Evolutionary conservation across 176 grass and related monocot species (phyloP).

Genomic region (Rhipidocladum racemiflorum): DNA sequence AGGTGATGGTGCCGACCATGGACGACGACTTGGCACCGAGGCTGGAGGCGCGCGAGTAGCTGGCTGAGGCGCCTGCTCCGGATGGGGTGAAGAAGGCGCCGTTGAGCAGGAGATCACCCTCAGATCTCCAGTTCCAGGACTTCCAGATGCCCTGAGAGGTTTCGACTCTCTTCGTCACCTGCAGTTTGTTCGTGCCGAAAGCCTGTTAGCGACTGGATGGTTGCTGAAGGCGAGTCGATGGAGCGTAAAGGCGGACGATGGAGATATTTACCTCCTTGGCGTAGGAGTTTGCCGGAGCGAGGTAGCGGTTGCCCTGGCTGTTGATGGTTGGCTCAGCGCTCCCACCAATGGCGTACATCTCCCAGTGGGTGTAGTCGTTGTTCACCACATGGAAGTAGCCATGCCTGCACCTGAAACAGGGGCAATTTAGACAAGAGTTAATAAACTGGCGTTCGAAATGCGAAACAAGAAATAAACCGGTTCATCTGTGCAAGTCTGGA

Average conservation of each 20-base stretch:
- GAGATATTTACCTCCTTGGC: conserved; percentile 49
- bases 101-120: conserved; percentile 74
- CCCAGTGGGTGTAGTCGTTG: conserved; percentile 76
- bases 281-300: conserved; percentile 45
- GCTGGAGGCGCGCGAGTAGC: conserved; percentile 78
- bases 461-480: not conserved
- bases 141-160: conserved; percentile 51
- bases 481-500: not conserved
- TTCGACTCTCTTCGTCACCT: conserved; percentile 81
- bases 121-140: conserved; percentile 89
- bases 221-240: not conserved
- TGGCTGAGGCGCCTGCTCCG: conserved; percentile 64
- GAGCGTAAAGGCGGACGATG: no score
- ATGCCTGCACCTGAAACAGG: conserved; percentile 52
- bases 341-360: conserved; percentile 67
- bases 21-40: conserved; percentile 86
- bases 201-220: not conserved
- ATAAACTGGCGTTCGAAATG: not conserved
- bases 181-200: not conserved
- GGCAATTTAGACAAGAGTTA: not conserved
- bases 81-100: conserved; percentile 86
- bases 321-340: conserved; percentile 66
- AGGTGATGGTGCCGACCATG: conserved; percentile 77
- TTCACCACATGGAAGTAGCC: conserved; percentile 76
- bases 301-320: conserved; percentile 73